These are phyloP conservation scores for Lactarius sanguifluus DNA, from an alignment of 768 basidiomycete species.

Conservation along the genomic window DNA sequence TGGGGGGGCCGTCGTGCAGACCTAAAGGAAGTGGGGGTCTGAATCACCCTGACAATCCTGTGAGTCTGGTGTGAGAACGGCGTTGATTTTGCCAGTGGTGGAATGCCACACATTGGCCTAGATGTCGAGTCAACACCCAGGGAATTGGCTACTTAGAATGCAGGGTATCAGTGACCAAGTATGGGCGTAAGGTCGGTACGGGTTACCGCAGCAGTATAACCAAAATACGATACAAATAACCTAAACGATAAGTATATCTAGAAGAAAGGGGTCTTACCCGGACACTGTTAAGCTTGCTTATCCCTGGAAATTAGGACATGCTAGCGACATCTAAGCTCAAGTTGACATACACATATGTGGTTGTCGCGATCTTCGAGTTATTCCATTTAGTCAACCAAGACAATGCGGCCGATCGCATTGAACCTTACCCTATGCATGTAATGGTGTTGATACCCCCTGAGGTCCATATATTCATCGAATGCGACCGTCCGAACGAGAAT, in stretches of 20 bases:
- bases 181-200: neutral
- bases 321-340: neutral
- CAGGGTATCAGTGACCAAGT: neutral
- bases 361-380: neutral
- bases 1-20: neutral
- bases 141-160: neutral
- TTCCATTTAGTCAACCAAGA: neutral
- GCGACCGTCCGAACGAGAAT: neutral
- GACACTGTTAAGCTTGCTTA: neutral
- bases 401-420: neutral
- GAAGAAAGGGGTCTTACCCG: neutral
- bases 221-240: neutral
- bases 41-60: neutral
- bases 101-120: too few relatives aligned
- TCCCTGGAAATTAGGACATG: neutral
- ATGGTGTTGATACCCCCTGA: neutral
- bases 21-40: neutral
- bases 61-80: neutral
- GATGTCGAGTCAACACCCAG: slow-evolving; percentile 3
- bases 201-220: neutral
- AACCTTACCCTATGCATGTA: neutral
- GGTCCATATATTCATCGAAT: neutral
- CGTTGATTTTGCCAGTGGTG: neutral
- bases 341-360: neutral
- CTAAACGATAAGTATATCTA: neutral